Conservation (phyloP, 768 basidiomycete species). For the Lactifluus subvellereus region DNA sequence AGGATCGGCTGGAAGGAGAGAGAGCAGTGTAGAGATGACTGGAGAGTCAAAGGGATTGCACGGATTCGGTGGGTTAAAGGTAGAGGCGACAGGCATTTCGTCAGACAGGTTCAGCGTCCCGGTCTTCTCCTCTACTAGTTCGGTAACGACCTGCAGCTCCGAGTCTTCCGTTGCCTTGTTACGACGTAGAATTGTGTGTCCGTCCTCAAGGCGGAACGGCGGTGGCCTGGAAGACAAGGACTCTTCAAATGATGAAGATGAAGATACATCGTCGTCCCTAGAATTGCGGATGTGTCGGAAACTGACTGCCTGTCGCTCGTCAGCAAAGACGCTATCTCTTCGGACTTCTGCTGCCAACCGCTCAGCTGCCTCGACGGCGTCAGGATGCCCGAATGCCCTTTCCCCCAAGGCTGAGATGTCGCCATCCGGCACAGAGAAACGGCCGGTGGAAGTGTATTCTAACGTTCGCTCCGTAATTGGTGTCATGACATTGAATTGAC, state of each 20-base stretch:
- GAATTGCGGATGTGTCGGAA: neutral
- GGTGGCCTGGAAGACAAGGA: conserved; percentile 4
- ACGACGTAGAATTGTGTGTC: conserved; percentile 10
- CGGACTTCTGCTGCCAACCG: conserved; percentile 43
- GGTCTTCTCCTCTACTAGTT: conserved; percentile 50
- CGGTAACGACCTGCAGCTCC: conserved; percentile 15
- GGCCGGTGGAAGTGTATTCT: conserved; percentile 70
- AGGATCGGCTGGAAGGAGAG: conserved; percentile 52
- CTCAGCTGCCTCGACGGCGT: conserved; percentile 49
- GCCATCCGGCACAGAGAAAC: conserved; percentile 32
- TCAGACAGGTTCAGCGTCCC: conserved; percentile 62
- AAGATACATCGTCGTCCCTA: conserved; percentile 26
- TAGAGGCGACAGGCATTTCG: conserved; percentile 52
- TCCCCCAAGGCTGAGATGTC: conserved; percentile 26
- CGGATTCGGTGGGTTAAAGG: conserved; percentile 75
- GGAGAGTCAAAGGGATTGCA: conserved; percentile 78
- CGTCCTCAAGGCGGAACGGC: conserved; percentile 14
- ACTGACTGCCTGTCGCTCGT: conserved; percentile 17
- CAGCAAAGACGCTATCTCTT: conserved; percentile 25
- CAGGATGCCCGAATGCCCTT: conserved; percentile 27
- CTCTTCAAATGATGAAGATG: conserved; percentile 8
- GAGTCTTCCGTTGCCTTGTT: conserved; percentile 19
- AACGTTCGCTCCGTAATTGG: conserved; percentile 94
- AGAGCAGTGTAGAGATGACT: conserved; percentile 58
- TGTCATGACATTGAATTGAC: conserved; percentile 89